Percentiles rank a stretch among this genome's conserved stretches.
Evolutionary conservation across 148 eudicot species (phyloP).

Genomic region (Heliamphora exappendiculata): DNA sequence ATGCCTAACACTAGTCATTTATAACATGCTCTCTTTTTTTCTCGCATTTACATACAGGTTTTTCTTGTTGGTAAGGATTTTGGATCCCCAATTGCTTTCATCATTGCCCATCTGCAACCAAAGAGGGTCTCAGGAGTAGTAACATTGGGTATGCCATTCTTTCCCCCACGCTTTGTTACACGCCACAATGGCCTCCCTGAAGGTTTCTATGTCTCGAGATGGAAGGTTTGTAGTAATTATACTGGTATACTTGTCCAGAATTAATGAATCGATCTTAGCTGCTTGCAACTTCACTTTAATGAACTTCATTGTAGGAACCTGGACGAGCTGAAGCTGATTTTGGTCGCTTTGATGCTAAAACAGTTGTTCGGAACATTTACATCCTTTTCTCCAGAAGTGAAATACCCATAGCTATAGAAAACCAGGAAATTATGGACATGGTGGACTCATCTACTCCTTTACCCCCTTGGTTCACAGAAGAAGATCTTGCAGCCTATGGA

Average conservation of each 20-base stretch:
- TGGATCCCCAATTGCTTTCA: slow-evolving; percentile 23
- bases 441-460: slow-evolving; percentile 29
- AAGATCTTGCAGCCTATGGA: slow-evolving; percentile 32
- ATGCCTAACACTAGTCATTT: no score
- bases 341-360: slow-evolving; percentile 28
- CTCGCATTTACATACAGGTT: slow-evolving; percentile 15
- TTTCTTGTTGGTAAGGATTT: slow-evolving; percentile 39
- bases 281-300: not conserved
- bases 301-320: slow-evolving; percentile 21
- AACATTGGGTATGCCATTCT: slow-evolving; percentile 29
- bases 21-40: not conserved
- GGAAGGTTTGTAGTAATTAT: slow-evolving; percentile 18
- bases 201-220: slow-evolving; percentile 35
- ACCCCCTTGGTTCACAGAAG: slow-evolving; percentile 35
- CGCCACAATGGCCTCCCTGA: slow-evolving; percentile 21
- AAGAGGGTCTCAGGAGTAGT: slow-evolving; percentile 26
- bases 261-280: not conserved
- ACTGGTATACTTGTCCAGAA: not conserved
- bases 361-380: slow-evolving; percentile 32
- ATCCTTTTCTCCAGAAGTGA: slow-evolving; percentile 33
- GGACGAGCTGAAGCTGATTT: slow-evolving; percentile 40
- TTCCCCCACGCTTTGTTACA: slow-evolving; percentile 19
- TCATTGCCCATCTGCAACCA: slow-evolving; percentile 18
- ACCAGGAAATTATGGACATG: slow-evolving; percentile 38
- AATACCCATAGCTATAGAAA: slow-evolving; percentile 27